Evolutionary conservation across 179 eudicot genomes (phyloP).

Genomic region (Carnegiea gigantea): DNA sequence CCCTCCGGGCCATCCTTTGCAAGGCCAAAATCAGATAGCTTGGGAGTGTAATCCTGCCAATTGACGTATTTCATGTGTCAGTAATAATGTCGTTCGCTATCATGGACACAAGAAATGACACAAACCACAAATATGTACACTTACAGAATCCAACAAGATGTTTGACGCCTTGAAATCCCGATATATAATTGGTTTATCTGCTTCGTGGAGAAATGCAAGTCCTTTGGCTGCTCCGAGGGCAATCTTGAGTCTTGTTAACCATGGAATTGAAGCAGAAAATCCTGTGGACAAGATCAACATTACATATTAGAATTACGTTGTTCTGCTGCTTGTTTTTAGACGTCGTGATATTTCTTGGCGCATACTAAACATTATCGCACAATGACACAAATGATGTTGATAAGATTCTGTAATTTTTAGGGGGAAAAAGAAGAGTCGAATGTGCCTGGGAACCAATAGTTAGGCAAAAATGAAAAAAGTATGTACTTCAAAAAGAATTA

Average conservation of each 20-base stretch:
- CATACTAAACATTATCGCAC: no score
- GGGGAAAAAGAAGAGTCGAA: no score
- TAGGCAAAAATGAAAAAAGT: no score
- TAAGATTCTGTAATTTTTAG: no score
- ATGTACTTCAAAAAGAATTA: no score
- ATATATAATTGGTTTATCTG: slow-evolving; percentile 41
- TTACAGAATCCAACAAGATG: slow-evolving; percentile 46
- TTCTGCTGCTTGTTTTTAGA: background rate
- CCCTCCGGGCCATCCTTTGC: slow-evolving; percentile 56
- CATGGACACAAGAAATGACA: background rate
- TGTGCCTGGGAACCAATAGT: no score
- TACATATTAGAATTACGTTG: background rate
- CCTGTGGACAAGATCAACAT: slow-evolving; percentile 26
- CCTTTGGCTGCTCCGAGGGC: slow-evolving; percentile 55
- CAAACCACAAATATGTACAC: background rate
- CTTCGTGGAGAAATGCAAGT: slow-evolving; percentile 50
- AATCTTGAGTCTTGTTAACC: slow-evolving; percentile 45
- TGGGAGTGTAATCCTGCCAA: slow-evolving; percentile 48
- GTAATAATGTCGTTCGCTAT: background rate
- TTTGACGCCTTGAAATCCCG: slow-evolving; percentile 54
- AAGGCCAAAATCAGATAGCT: slow-evolving; percentile 50
- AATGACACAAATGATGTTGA: no score
- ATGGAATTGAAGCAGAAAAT: slow-evolving; percentile 44
- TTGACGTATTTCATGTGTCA: background rate
- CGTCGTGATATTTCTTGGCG: background rate